Percentiles rank a stretch among this genome's conserved stretches.
These are phyloP conservation scores for Casuarina glauca DNA, from an alignment of 306 rosid genomes.

Conservation along the genomic window DNA sequence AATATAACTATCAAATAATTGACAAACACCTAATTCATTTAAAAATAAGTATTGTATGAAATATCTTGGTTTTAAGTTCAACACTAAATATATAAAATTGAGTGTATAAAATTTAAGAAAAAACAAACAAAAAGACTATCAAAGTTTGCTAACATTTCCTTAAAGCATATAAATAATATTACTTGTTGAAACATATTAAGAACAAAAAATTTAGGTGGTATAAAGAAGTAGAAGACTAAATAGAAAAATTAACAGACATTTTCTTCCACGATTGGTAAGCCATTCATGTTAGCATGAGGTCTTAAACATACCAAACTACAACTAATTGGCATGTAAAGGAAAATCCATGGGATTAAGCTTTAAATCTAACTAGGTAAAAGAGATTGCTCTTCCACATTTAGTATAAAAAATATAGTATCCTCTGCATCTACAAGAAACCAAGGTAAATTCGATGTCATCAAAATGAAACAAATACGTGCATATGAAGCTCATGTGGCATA, in stretches of 20 bases:
- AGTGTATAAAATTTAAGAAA: too few species aligned
- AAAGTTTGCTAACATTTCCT: neutral
- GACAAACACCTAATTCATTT: too few species aligned
- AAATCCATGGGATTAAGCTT: neutral
- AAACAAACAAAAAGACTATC: too few species aligned
- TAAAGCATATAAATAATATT: neutral
- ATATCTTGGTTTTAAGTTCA: too few species aligned
- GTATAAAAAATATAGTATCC: neutral
- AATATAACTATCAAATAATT: neutral
- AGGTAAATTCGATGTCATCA: neutral
- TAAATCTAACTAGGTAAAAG: conserved; percentile 1
- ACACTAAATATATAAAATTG: too few species aligned
- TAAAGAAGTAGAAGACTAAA: neutral
- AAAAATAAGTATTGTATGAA: too few species aligned
- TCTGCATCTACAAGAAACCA: neutral
- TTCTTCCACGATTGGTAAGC: too few species aligned
- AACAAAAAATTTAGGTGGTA: neutral
- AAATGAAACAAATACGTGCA: neutral
- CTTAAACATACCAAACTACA: too few species aligned
- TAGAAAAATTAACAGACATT: neutral
- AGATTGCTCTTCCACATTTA: neutral
- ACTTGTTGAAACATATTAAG: neutral
- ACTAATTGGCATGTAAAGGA: neutral
- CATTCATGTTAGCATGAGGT: too few species aligned
- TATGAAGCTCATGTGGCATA: conserved; percentile 35